phyloP scores from a whole-genome alignment of 1,139 yeast species.

The Geotrichum klebahnii region DNA sequence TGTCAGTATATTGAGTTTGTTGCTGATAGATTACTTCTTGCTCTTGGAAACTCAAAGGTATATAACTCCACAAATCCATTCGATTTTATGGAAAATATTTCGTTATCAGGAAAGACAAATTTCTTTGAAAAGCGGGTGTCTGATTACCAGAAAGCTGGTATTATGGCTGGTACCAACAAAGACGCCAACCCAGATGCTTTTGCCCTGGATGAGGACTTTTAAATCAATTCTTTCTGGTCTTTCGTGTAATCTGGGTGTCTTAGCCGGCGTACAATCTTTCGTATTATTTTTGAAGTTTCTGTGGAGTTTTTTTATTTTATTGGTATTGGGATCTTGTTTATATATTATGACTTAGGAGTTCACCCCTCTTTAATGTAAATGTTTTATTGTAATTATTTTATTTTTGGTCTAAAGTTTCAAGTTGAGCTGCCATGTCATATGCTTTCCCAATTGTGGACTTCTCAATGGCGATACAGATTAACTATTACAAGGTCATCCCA shows the following conservation, averaged over 20 bases:
- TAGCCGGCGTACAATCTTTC: too few species aligned
- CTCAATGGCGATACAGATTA: background rate
- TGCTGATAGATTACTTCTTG: constrained; percentile 86
- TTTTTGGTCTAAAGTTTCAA: too few species aligned
- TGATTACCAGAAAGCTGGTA: constrained; percentile 98
- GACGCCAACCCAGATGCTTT: constrained; percentile 46
- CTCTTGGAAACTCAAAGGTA: constrained; percentile 83
- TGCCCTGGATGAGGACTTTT: constrained; percentile 46
- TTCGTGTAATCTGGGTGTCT: too few species aligned
- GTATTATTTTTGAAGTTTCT: too few species aligned
- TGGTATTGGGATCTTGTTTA: too few species aligned
- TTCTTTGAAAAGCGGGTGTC: constrained; percentile 98
- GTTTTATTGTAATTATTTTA: too few species aligned
- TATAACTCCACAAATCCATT: constrained; percentile 90
- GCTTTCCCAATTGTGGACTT: background rate
- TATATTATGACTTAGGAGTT: too few species aligned
- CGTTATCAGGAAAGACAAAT: constrained; percentile 92
- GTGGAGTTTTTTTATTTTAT: too few species aligned
- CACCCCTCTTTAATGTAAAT: too few species aligned
- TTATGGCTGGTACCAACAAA: constrained; percentile 60
- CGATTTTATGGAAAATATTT: constrained; percentile 94
- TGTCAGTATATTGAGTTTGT: constrained; percentile 95
- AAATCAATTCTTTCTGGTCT: too few species aligned
- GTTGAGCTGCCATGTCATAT: background rate
- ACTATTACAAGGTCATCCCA: background rate